Conservation (phyloP, 1,139 yeast genomes). For the Candida sanyaensis region DNA sequence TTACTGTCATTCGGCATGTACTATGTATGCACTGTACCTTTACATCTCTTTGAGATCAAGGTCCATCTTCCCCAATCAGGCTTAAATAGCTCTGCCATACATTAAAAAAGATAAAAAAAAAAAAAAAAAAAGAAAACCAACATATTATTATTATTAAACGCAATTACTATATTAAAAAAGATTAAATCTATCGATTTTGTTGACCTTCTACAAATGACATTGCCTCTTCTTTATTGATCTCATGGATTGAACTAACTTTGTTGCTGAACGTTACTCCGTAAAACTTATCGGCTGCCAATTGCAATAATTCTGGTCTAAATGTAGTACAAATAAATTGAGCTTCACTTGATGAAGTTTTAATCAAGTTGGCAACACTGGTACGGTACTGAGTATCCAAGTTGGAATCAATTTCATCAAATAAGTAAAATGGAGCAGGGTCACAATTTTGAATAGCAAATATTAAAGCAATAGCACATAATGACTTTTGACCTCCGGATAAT, state of each 20-base stretch:
- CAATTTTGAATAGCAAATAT: conserved; percentile 92
- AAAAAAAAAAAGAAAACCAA: too few relatives aligned
- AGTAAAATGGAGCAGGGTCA: conserved; percentile 96
- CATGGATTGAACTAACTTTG: conserved; percentile 78
- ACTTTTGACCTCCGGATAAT: conserved; percentile 94
- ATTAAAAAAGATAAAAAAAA: too few relatives aligned
- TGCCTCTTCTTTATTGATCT: conserved; percentile 74
- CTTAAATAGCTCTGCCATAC: too few relatives aligned
- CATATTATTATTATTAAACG: too few relatives aligned
- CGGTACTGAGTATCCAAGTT: conserved; percentile 92
- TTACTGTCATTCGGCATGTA: too few relatives aligned
- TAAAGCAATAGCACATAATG: conserved; percentile 90
- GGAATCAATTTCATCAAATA: conserved; percentile 96
- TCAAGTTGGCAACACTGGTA: conserved; percentile 80
- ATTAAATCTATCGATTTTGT: conserved; percentile 18
- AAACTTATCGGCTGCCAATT: conserved; percentile 74
- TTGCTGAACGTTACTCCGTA: conserved; percentile 86
- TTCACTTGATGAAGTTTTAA: conserved; percentile 57
- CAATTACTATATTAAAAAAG: not conserved
- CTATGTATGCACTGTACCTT: too few relatives aligned
- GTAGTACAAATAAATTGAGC: conserved; percentile 97
- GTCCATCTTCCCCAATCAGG: too few relatives aligned
- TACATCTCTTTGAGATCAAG: too few relatives aligned
- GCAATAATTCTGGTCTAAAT: conserved; percentile 89
- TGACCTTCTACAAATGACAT: conserved; percentile 77